These are phyloP conservation scores for Vigna radiata DNA, from an alignment of 306 rosid genomes.

Conservation along the genomic window DNA sequence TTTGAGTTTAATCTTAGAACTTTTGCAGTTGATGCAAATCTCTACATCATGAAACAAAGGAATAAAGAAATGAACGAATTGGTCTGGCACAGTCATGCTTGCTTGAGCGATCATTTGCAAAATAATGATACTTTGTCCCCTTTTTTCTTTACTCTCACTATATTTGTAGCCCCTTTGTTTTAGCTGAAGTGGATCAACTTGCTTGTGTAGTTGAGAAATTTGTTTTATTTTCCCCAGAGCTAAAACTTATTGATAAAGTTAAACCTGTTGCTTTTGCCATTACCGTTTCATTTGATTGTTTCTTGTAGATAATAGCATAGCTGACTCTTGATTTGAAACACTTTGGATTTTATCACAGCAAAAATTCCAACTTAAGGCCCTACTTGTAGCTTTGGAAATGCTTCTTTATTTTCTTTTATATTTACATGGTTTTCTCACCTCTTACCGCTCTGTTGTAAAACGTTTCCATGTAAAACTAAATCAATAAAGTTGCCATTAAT, in stretches of 20 bases:
- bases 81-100: neutral
- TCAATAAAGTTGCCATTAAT: neutral
- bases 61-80: slow-evolving; percentile 5
- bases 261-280: slow-evolving; percentile 16
- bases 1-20: neutral
- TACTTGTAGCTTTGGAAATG: neutral
- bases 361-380: neutral
- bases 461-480: neutral
- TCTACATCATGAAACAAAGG: slow-evolving; percentile 5
- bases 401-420: neutral
- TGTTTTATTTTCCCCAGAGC: neutral
- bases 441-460: neutral
- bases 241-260: neutral
- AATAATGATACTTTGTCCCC: neutral
- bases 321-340: neutral
- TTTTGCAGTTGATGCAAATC: slow-evolving; percentile 13
- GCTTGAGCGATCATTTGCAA: neutral
- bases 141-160: neutral
- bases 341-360: slow-evolving; percentile 5
- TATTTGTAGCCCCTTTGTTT: neutral
- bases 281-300: slow-evolving; percentile 20
- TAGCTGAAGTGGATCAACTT: slow-evolving; percentile 25
- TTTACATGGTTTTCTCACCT: neutral
- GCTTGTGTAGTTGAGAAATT: slow-evolving; percentile 26
- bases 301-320: neutral